Conservation (phyloP, 2,329 filamentous ascomycete genomes). For the Aspergillus texensis region DNA sequence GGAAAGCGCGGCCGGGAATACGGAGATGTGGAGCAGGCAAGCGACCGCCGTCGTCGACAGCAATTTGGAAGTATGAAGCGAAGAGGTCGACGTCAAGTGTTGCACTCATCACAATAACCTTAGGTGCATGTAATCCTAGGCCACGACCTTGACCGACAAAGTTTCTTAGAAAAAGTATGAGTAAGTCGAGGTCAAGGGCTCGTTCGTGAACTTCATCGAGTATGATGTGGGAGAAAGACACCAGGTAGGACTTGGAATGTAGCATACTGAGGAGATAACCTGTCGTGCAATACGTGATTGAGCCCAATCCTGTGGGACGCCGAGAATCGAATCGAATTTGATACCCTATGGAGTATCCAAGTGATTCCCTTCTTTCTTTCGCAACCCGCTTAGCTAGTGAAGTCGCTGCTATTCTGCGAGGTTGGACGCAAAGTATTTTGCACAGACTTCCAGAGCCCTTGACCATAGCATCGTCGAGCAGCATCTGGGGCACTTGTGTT, state of each 20-base stretch:
- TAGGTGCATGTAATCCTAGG: slow-evolving; percentile 40
- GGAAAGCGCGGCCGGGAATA: slow-evolving; percentile 49
- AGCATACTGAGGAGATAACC: slow-evolving; percentile 53
- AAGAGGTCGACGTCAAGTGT: slow-evolving; percentile 51
- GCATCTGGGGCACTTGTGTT: slow-evolving; percentile 58
- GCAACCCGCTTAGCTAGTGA: slow-evolving; percentile 52
- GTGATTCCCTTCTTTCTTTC: slow-evolving; percentile 45
- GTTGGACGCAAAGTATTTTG: slow-evolving; percentile 55
- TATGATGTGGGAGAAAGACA: slow-evolving; percentile 50
- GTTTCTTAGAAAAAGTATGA: slow-evolving; percentile 50
- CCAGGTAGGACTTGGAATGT: slow-evolving; percentile 40
- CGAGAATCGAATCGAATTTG: slow-evolving; percentile 48
- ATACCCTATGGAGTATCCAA: slow-evolving; percentile 50
- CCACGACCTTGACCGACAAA: slow-evolving; percentile 39
- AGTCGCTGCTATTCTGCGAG: slow-evolving; percentile 51
- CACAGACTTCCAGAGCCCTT: slow-evolving; percentile 44
- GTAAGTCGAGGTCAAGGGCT: slow-evolving; percentile 49
- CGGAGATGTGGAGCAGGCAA: slow-evolving; percentile 44
- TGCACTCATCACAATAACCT: slow-evolving; percentile 54
- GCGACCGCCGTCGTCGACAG: slow-evolving; percentile 30
- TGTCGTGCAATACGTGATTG: slow-evolving; percentile 55
- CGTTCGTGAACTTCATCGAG: slow-evolving; percentile 58
- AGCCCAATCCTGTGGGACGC: slow-evolving; percentile 35
- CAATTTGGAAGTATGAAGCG: slow-evolving; percentile 46
- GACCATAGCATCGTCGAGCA: slow-evolving; percentile 52